A percentile compares a stretch with the other conserved stretches of the same genome.
Conservation (phyloP, 495 filamentous ascomycete genomes). For the Aspergillus avenaceus region DNA sequence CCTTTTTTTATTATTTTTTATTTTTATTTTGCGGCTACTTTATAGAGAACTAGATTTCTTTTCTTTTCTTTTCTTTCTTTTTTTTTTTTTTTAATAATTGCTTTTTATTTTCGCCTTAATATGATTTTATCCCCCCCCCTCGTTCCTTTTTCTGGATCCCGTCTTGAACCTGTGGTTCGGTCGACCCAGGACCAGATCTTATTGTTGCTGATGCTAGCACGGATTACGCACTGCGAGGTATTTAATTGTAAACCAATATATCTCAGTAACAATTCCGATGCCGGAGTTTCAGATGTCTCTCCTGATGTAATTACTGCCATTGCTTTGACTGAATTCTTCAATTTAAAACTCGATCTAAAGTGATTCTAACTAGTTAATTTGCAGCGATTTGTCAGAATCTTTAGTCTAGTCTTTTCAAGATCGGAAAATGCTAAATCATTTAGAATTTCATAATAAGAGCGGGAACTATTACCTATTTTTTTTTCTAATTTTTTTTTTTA, state of each 20-base stretch:
- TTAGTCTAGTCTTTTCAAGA: too few relatives aligned
- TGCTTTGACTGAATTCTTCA: slow-evolving; percentile 20
- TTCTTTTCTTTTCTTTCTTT: slow-evolving; percentile 9
- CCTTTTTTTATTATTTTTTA: slow-evolving; percentile 1
- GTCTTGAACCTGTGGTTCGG: background rate
- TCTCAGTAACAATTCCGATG: too few relatives aligned
- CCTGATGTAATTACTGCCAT: background rate
- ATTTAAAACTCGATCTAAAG: too few relatives aligned
- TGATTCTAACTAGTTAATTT: slow-evolving; percentile 10
- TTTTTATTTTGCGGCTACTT: background rate
- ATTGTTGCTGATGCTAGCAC: slow-evolving; percentile 2
- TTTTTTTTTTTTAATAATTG: slow-evolving; percentile 8
- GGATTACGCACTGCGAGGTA: slow-evolving; percentile 13
- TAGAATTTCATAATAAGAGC: too few relatives aligned
- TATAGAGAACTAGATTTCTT: slow-evolving; percentile 1
- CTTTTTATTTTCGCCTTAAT: background rate
- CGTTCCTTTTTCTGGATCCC: slow-evolving; percentile 9
- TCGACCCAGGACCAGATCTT: background rate
- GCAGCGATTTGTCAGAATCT: background rate
- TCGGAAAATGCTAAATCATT: background rate
- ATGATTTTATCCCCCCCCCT: slow-evolving; percentile 12
- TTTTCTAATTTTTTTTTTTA: too few relatives aligned
- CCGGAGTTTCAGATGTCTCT: slow-evolving; percentile 23
- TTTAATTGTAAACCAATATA: slow-evolving; percentile 1
- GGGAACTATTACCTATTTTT: too few relatives aligned